Conservation (phyloP, 2,329 filamentous ascomycete species). For the Epichloe brachyelytri region DNA sequence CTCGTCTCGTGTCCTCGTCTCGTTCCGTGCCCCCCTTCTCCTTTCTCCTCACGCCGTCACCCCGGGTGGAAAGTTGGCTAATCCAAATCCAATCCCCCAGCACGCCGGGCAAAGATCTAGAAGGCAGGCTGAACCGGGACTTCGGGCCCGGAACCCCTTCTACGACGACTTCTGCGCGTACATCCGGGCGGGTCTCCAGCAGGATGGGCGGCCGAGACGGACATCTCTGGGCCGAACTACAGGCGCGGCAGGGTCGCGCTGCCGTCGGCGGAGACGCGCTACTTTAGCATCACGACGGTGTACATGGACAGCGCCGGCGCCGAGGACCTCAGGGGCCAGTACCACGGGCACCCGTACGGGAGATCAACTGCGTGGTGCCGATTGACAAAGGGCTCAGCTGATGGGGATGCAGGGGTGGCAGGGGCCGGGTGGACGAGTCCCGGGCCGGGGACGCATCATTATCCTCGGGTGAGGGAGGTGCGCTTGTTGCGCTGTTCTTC, state of each 20-base stretch:
- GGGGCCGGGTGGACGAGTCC: conserved; percentile 41
- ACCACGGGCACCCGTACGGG: conserved; percentile 41
- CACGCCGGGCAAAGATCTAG: conserved; percentile 32
- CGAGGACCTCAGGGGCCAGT: conserved; percentile 37
- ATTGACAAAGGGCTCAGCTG: conserved; percentile 36
- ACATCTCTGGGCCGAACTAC: conserved; percentile 32
- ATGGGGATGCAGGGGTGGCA: conserved; percentile 45
- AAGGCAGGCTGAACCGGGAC: conserved; percentile 26
- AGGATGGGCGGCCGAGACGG: conserved; percentile 32
- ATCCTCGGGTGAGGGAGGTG: conserved; percentile 37
- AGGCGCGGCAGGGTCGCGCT: conserved; percentile 31
- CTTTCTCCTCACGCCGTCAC: too few species aligned
- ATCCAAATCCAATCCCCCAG: conserved; percentile 14
- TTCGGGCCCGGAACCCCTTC: conserved; percentile 29
- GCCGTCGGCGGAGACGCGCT: conserved; percentile 33
- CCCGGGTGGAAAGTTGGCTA: too few species aligned
- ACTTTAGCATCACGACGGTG: conserved; percentile 43
- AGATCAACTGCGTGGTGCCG: conserved; percentile 42
- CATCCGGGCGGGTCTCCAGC: conserved; percentile 25
- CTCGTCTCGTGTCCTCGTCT: too few species aligned
- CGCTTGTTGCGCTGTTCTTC: conserved; percentile 40
- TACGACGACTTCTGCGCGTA: conserved; percentile 29
- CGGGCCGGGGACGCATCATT: conserved; percentile 43
- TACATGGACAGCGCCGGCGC: conserved; percentile 35
- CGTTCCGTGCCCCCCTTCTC: too few species aligned